Evolutionary conservation across 2,329 filamentous ascomycete genomes (phyloP).

Genomic region (Cordyceps javanica): DNA sequence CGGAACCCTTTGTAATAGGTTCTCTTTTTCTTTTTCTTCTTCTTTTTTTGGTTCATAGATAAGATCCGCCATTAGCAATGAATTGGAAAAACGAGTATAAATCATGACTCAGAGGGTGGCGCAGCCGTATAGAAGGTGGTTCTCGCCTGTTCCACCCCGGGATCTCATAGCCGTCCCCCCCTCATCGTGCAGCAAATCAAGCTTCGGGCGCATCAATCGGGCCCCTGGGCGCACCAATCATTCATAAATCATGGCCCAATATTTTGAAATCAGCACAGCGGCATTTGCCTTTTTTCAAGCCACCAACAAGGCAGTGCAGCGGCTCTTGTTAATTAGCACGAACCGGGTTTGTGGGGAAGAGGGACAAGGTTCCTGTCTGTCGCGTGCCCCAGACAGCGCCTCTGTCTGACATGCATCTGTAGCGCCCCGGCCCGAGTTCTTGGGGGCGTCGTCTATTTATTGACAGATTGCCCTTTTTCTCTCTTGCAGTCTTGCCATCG

Average conservation of each 20-base stretch:
- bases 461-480: neutral
- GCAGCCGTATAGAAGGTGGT: neutral
- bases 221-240: neutral
- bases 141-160: neutral
- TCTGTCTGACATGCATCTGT: neutral
- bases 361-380: neutral
- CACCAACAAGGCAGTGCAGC: neutral
- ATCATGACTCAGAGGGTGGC: too few relatives aligned
- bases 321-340: neutral
- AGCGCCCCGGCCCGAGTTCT: too few relatives aligned
- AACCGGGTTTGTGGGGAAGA: neutral
- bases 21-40: too few relatives aligned
- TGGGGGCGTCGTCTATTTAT: neutral
- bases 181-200: neutral
- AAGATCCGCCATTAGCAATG: too few relatives aligned
- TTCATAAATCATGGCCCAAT: neutral
- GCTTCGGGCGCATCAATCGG: neutral
- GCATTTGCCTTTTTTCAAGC: neutral
- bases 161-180: slow-evolving; percentile 1
- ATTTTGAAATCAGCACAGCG: neutral
- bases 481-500: neutral
- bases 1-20: too few relatives aligned
- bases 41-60: too few relatives aligned
- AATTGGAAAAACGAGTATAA: too few relatives aligned
- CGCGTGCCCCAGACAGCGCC: slow-evolving; percentile 1